Conservation (phyloP, 345 rosid genomes). For the Sonneratia caseolaris region DNA sequence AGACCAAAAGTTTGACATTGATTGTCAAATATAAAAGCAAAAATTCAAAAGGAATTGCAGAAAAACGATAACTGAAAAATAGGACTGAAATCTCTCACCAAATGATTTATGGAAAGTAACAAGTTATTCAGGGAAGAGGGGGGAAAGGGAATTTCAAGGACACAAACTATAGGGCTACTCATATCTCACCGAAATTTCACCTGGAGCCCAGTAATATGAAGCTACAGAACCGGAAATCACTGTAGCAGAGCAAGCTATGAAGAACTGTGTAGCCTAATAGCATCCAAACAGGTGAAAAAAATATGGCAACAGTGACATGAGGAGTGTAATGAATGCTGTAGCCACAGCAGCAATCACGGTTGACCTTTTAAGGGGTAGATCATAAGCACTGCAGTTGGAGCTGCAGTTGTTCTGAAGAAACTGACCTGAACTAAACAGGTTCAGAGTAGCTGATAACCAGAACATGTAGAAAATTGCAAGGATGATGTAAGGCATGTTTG, state of each 20-base stretch:
- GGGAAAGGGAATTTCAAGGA: not conserved
- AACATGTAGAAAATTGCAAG: slow-evolving; percentile 91
- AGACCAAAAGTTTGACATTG: too few species aligned
- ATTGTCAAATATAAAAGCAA: too few species aligned
- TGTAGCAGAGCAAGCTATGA: slow-evolving; percentile 71
- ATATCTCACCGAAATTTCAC: slow-evolving; percentile 65
- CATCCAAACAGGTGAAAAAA: slow-evolving; percentile 94
- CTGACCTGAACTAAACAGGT: slow-evolving; percentile 88
- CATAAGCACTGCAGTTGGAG: slow-evolving; percentile 81
- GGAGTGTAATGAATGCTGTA: slow-evolving; percentile 86
- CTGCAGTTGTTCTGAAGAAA: slow-evolving; percentile 72
- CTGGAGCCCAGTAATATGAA: slow-evolving; percentile 91
- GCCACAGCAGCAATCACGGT: slow-evolving; percentile 90
- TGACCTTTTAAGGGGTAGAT: slow-evolving; percentile 65
- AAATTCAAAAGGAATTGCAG: too few species aligned
- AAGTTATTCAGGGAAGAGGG: not conserved
- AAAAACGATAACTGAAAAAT: too few species aligned
- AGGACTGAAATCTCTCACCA: too few species aligned
- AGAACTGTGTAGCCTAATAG: slow-evolving; percentile 93
- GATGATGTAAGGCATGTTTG: slow-evolving; percentile 60
- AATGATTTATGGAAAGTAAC: not conserved
- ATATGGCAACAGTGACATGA: slow-evolving; percentile 72
- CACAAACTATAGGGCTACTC: not conserved
- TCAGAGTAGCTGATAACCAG: slow-evolving; percentile 85
- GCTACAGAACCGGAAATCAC: slow-evolving; percentile 95